phyloP scores from a whole-genome alignment of 1,284 basidiomycete species.

The Puccinia novopanici region DNA sequence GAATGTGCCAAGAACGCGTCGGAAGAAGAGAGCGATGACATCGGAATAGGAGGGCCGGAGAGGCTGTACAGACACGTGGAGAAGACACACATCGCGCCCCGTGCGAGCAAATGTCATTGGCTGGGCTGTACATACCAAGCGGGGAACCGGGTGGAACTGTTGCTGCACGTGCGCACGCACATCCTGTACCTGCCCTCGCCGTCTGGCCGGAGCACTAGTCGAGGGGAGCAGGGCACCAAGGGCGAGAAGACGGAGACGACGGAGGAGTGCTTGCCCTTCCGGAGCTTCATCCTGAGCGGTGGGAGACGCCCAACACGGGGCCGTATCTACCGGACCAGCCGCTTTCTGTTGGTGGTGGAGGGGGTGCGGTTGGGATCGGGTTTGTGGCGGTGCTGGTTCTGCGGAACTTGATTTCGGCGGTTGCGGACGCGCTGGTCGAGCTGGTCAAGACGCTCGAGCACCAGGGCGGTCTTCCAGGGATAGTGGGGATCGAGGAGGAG shows the following conservation, averaged over 20 bases:
- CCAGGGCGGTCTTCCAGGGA: not conserved
- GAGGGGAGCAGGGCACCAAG: not conserved
- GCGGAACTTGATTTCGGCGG: conserved; percentile 19
- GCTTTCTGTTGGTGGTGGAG: not conserved
- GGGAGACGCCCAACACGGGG: conserved; percentile 26
- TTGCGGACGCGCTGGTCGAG: conserved; percentile 19
- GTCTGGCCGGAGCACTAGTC: not conserved
- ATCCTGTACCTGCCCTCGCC: not conserved
- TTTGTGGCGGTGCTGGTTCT: conserved; percentile 37
- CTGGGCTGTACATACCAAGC: conserved; percentile 19
- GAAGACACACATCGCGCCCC: conserved; percentile 3
- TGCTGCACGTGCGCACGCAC: conserved; percentile 37
- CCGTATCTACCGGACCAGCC: not conserved
- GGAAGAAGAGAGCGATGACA: conserved; percentile 5
- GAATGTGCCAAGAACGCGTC: conserved; percentile 24
- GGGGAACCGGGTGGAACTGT: not conserved
- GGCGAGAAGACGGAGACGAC: not conserved
- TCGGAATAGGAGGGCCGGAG: not conserved
- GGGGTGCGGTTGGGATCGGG: conserved; percentile 33
- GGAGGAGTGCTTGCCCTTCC: not conserved
- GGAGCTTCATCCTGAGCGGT: conserved; percentile 12
- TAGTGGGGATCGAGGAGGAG: not conserved
- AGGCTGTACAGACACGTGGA: conserved; percentile 16
- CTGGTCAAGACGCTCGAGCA: not conserved
- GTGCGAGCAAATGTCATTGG: conserved; percentile 31